phyloP scores from a whole-genome alignment of 2,329 filamentous ascomycete genomes.

The Talaromyces sp. region DNA sequence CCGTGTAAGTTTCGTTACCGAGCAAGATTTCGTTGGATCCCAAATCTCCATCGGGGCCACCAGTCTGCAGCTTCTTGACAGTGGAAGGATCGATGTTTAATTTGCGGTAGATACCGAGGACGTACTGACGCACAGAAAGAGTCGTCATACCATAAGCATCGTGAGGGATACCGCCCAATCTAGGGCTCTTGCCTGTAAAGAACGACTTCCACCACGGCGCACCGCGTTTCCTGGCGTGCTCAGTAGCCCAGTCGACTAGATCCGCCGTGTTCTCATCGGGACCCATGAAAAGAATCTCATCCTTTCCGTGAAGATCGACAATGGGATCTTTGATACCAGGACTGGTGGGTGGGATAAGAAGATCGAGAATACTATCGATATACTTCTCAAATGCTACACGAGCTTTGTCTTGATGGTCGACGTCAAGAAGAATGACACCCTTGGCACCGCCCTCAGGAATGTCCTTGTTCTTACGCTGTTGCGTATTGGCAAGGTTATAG shows the following conservation, averaged over 20 bases:
- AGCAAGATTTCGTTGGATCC: conserved; percentile 97
- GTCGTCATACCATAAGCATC: conserved; percentile 98
- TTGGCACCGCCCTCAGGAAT: conserved; percentile 98
- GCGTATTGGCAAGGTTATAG: conserved; percentile 95
- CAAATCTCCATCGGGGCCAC: conserved; percentile 91
- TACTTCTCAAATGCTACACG: conserved; percentile 97
- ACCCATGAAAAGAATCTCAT: conserved; percentile 98
- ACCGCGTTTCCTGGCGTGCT: conserved; percentile 79
- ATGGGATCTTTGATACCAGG: conserved; percentile 99
- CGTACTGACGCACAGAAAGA: conserved; percentile 89
- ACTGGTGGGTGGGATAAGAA: conserved; percentile 80
- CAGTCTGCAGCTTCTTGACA: conserved; percentile 93
- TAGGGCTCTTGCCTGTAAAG: conserved; percentile 97
- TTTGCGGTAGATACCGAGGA: conserved; percentile 96
- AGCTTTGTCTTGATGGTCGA: conserved; percentile 88
- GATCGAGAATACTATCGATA: conserved; percentile 95
- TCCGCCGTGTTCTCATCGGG: conserved; percentile 98
- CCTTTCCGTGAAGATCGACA: conserved; percentile 87
- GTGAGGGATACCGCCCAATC: conserved; percentile 92
- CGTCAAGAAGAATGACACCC: conserved; percentile 91
- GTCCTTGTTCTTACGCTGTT: conserved; percentile 99
- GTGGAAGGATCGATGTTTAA: conserved; percentile 78
- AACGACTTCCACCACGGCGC: conserved; percentile 99
- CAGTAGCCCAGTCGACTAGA: conserved; percentile 96
- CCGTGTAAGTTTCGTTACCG: conserved; percentile 89